phyloP scores from a whole-genome alignment of 352 stramenopile species.

The Aphanomyces euteiches region DNA sequence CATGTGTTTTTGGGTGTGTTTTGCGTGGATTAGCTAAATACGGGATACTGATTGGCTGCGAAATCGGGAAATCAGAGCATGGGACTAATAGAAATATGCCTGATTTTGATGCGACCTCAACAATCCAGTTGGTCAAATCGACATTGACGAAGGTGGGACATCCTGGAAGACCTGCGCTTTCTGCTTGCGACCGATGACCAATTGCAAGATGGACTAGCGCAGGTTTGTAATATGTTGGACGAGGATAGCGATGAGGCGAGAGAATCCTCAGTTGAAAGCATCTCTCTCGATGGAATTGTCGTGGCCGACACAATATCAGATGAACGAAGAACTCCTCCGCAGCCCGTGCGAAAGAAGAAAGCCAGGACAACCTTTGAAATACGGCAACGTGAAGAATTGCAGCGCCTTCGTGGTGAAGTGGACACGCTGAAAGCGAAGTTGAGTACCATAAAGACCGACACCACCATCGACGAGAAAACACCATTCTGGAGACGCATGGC shows the following conservation, averaged over 20 bases:
- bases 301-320: too few relatives aligned
- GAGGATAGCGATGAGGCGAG: background rate
- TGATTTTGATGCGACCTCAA: too few relatives aligned
- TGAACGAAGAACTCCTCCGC: too few relatives aligned
- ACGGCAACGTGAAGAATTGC: conserved; percentile 10
- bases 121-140: too few relatives aligned
- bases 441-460: background rate
- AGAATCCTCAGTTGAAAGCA: too few relatives aligned
- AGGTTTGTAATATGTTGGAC: background rate
- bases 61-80: too few relatives aligned
- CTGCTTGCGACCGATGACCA: background rate
- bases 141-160: too few relatives aligned
- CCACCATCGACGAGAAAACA: background rate
- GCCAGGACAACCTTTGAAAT: conserved; percentile 7
- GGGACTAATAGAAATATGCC: too few relatives aligned
- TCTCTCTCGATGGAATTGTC: too few relatives aligned
- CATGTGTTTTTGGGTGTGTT: too few relatives aligned
- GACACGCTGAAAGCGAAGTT: background rate
- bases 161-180: conserved; percentile 1
- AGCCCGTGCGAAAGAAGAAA: background rate
- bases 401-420: conserved; percentile 8
- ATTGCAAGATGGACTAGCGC: background rate
- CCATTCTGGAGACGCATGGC: background rate
- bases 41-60: too few relatives aligned
- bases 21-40: too few relatives aligned